Evolutionary conservation across 768 basidiomycete species (phyloP), one percentile per base, ranked within the genome.

Genomic region (Saitozyma sp.): DNA sequence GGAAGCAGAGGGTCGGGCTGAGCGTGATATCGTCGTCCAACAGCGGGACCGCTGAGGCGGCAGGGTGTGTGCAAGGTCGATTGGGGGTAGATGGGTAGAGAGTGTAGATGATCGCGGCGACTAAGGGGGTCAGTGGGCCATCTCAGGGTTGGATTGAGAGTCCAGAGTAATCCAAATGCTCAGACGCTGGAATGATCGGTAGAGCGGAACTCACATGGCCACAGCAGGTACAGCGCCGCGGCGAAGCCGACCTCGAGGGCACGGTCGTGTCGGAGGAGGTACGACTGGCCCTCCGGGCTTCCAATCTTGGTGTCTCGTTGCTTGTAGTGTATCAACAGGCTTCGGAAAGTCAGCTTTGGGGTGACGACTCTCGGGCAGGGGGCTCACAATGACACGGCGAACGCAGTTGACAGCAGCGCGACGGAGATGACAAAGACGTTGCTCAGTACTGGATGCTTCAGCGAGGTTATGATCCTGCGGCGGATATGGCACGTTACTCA

Each of bases 101-200:
- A 9, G 74, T 73, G 59, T 65, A 76, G n/a, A 64, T 50, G 14
- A 73, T 71, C 6, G 74, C 74, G 3, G 68, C 62, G 49, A 64
- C 54, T 66, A 39, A 17, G 45, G 6, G 37, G 17, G 29, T 29
- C 29, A 29, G 29, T 29, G 29, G 29, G 29, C 48, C 58, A 59
- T 8, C 19, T 52, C 29, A 19, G 19, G 9, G 41, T 8, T 6
- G 19, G 9, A 29, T 8, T 6, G 3, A 37, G 20, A 55, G 11
- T 58, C 41, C n/a, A 53, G 6, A 39, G 9, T 17, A 8, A 61
- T 17, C 16, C 29, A 43, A 50, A n/a, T n/a, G n/a, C n/a, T n/a
- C n/a, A n/a, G n/a, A n/a, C n/a, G n/a, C n/a, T n/a, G n/a, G n/a
- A n/a, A n/a, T n/a, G 41, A 37, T 16, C 42, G 14, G 17, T 10